Percentiles rank a stretch among this genome's conserved stretches.
Conservation (phyloP, 257 asterid species). For the Solanum tarijense region DNA sequence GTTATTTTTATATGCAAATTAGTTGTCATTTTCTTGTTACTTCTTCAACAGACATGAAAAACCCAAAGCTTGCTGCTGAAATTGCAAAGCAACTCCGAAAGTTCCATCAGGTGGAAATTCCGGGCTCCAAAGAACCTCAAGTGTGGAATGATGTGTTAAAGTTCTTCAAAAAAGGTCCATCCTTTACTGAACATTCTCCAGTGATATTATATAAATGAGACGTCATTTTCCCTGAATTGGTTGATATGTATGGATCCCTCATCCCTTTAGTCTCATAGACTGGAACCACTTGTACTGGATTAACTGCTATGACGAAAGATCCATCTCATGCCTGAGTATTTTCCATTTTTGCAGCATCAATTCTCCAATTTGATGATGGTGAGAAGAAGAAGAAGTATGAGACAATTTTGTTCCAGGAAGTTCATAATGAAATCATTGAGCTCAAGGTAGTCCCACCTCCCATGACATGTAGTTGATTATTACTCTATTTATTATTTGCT, state of each 20-base stretch:
- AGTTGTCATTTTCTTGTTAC: not conserved
- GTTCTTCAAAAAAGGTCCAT: constrained; percentile 53
- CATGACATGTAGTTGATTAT: not conserved
- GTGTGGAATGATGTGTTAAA: constrained; percentile 77
- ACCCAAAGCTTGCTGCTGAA: constrained; percentile 66
- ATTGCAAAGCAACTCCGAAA: constrained; percentile 75
- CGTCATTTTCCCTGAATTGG: not conserved
- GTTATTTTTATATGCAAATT: not conserved
- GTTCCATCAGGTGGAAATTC: constrained; percentile 84
- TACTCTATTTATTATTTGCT: not conserved
- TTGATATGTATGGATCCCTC: not conserved
- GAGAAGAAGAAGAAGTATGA: constrained; percentile 64
- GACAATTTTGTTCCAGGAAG: constrained; percentile 61
- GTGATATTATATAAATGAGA: not conserved
- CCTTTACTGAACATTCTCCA: not conserved
- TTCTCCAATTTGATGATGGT: constrained; percentile 51
- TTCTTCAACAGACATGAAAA: constrained; percentile 56
- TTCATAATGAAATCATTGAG: constrained; percentile 40
- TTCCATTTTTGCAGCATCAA: constrained; percentile 47
- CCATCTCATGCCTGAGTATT: constrained; percentile 11
- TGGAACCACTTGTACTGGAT: not conserved
- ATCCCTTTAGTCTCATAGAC: not conserved
- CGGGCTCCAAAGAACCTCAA: constrained; percentile 85
- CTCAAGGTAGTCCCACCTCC: constrained; percentile 58
- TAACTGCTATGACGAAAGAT: not conserved